Evolutionary conservation across 73 alveolate genomes (phyloP), one percentile per base, ranked within the genome.

Genomic region (Blepharisma stoltei): DNA sequence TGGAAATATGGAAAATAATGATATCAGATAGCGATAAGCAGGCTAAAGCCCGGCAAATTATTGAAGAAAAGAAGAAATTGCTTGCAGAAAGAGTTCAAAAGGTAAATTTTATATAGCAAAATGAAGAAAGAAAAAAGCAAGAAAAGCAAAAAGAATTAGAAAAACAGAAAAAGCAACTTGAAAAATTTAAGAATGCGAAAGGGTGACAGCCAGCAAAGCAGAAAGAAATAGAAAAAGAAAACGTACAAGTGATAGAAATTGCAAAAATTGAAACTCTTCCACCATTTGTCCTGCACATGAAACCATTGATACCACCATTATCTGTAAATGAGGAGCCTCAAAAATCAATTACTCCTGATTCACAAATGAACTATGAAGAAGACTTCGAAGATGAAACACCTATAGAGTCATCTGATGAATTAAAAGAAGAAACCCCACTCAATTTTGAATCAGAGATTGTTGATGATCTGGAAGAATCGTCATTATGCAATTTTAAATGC

Each of bases 161-260:
- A 60, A 60, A 25, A 60, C 37, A 60, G 23, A 60, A 60, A 60
- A 60, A 60, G 23, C 46, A 60, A 5, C 18, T 60, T 60, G 73
- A 60, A 25, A 60, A 60, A 25, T 14, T 60, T 25, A 60, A 60
- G 46, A 14, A 20, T 14, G 73, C 14, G 5, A 60, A 60, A 60
- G 73, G 73, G 23, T 9, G 14, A 14, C 73, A 20, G 14, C 14
- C 73, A 60, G 37, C 46, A 20, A 60, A 60, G 46, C 18, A 14
- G 18, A 11, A 14, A 5, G 73, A 60, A 9, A 8, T 25, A 2
- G 48, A 8, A 20, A 60, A 60, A 25, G 48, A 14, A 60, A 38
- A 60, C 2, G 23, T 52, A 2, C n/a, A 52, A 52, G 23, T 52
- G n/a, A 4, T 14, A 52, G 66, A 52, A 11, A 11, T 20, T 52